These are phyloP conservation scores for Botryotinia calthae DNA, from an alignment of 2,329 filamentous ascomycete genomes.

Conservation along the genomic window DNA sequence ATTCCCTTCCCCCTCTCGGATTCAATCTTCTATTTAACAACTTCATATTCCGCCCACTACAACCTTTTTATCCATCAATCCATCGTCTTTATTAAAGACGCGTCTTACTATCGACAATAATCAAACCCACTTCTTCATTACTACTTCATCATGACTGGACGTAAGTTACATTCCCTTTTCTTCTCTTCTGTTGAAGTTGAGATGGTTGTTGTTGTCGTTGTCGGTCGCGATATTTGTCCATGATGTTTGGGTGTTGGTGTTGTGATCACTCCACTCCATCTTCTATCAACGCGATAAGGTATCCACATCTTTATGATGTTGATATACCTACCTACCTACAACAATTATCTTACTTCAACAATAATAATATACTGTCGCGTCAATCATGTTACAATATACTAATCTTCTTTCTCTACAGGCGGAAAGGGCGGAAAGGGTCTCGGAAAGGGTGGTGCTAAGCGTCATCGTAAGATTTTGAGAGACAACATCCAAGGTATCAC, in stretches of 20 bases:
- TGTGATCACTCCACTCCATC: background rate
- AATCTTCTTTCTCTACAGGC: constrained; percentile 25
- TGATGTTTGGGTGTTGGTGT: constrained; percentile 5
- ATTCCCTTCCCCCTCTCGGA: background rate
- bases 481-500: constrained; percentile 99
- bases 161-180: constrained; percentile 44
- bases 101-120: constrained; percentile 24
- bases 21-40: constrained; percentile 3
- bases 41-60: constrained; percentile 5
- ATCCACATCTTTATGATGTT: constrained; percentile 8
- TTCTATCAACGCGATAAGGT: constrained; percentile 18
- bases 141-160: constrained; percentile 55
- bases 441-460: constrained; percentile 98
- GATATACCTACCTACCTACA: background rate
- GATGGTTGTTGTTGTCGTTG: constrained; percentile 38
- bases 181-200: constrained; percentile 46
- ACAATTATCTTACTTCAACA: constrained; percentile 49
- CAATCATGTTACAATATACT: background rate
- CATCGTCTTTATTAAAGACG: constrained; percentile 22
- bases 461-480: constrained; percentile 97
- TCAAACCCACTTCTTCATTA: constrained; percentile 32
- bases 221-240: constrained; percentile 13
- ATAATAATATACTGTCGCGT: too few species aligned
- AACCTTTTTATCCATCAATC: constrained; percentile 11
- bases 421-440: constrained; percentile 84